phyloP scores from a whole-genome alignment of 805 yeast species.

The Saccharomycopsis amapae region DNA sequence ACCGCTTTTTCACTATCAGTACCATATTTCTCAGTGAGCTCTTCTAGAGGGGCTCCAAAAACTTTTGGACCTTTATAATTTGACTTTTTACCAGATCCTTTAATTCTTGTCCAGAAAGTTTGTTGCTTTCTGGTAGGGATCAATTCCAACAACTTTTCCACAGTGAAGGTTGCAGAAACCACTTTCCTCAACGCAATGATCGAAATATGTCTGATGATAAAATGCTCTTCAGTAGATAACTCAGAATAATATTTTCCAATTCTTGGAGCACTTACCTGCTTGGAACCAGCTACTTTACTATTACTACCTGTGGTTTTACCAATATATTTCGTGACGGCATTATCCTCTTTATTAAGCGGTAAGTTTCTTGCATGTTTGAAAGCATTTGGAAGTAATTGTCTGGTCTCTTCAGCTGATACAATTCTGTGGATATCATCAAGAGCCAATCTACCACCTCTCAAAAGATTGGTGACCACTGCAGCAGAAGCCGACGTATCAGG shows the following conservation, averaged over 20 bases:
- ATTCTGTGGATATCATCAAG: slow-evolving; percentile 95
- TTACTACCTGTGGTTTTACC: slow-evolving; percentile 2
- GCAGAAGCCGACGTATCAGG: neutral
- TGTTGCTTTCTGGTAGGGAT: slow-evolving; percentile 28
- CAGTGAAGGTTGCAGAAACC: slow-evolving; percentile 26
- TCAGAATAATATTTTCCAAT: slow-evolving; percentile 56
- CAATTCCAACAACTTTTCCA: slow-evolving; percentile 34
- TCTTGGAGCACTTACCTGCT: neutral
- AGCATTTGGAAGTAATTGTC: slow-evolving; percentile 89
- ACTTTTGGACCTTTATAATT: slow-evolving; percentile 36
- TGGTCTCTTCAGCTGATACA: slow-evolving; percentile 94
- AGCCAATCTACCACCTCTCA: slow-evolving; percentile 49
- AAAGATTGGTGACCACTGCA: neutral
- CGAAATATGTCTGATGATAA: slow-evolving; percentile 51
- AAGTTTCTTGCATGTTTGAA: slow-evolving; percentile 62
- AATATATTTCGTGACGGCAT: neutral
- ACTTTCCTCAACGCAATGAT: slow-evolving; percentile 40
- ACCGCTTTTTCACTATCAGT: slow-evolving; percentile 79
- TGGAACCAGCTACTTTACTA: slow-evolving; percentile 8
- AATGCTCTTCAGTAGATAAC: slow-evolving; percentile 48
- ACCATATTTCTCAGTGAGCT: slow-evolving; percentile 61
- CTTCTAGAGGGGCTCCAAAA: slow-evolving; percentile 72
- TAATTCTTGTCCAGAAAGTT: slow-evolving; percentile 40
- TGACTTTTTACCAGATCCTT: slow-evolving; percentile 25
- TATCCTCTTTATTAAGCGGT: neutral